A percentile compares a stretch with the other conserved stretches of the same genome.
phyloP scores from a whole-genome alignment of 805 yeast species.

The Candida oleophila region DNA sequence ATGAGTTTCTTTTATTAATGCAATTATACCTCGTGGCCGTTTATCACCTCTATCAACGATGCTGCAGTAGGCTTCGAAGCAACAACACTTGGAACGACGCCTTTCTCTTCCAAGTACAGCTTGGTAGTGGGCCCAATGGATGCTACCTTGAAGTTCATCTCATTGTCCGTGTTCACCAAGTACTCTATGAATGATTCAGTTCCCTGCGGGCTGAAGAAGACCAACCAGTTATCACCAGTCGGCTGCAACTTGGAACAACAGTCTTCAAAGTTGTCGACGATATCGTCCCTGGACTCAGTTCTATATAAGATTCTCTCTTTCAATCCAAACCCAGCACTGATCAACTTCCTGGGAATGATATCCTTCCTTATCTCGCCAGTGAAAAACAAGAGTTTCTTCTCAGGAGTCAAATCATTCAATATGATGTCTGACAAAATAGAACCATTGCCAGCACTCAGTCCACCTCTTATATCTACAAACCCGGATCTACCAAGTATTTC shows the following conservation, averaged over 20 bases:
- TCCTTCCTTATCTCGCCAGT: constrained; percentile 88
- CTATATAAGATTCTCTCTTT: constrained; percentile 67
- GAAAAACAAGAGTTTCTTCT: constrained; percentile 58
- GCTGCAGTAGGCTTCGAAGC: constrained; percentile 72
- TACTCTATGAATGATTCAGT: constrained; percentile 59
- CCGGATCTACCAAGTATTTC: constrained; percentile 59
- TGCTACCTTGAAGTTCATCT: constrained; percentile 49
- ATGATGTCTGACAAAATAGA: constrained; percentile 64
- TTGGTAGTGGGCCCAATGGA: constrained; percentile 94
- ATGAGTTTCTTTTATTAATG: too few species aligned
- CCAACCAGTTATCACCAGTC: constrained; percentile 54
- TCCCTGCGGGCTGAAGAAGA: constrained; percentile 91
- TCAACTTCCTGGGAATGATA: constrained; percentile 66
- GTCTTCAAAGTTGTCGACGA: constrained; percentile 35
- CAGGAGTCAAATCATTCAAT: constrained; percentile 26
- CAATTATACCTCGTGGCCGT: too few species aligned
- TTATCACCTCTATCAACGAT: constrained; percentile 46
- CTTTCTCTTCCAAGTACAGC: constrained; percentile 50
- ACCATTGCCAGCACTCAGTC: constrained; percentile 80
- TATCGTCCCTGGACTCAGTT: constrained; percentile 54
- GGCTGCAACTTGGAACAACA: constrained; percentile 8
- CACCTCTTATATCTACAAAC: constrained; percentile 69
- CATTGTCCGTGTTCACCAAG: constrained; percentile 11
- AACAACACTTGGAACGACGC: constrained; percentile 59
- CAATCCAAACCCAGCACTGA: constrained; percentile 41